These are phyloP conservation scores for Schizochytrium sp. DNA, from an alignment of 108 stramenopile species.

Conservation along the genomic window DNA sequence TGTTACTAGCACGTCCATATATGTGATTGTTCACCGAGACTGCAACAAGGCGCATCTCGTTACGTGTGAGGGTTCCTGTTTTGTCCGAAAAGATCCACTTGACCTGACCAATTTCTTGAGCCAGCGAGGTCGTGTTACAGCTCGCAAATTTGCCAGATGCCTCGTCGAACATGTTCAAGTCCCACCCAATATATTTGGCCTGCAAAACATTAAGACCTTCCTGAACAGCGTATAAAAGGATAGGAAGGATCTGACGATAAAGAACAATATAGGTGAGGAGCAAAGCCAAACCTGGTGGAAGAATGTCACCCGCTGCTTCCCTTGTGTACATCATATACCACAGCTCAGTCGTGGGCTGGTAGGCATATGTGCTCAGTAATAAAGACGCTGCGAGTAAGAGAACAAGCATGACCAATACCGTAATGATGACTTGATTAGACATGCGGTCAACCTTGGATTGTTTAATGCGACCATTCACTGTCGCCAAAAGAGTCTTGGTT, in stretches of 20 bases:
- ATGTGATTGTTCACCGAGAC: conserved; percentile 87
- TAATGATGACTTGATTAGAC: conserved; percentile 73
- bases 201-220: conserved; percentile 77
- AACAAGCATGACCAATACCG: conserved; percentile 62
- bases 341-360: conserved; percentile 62
- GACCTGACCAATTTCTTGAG: conserved; percentile 76
- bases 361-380: conserved; percentile 61
- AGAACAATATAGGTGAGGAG: conserved; percentile 85
- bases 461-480: conserved; percentile 88
- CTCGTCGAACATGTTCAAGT: conserved; percentile 76
- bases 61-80: conserved; percentile 96
- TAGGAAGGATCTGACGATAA: conserved; percentile 81
- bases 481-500: conserved; percentile 91
- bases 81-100: conserved; percentile 82
- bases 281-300: conserved; percentile 77
- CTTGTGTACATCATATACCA: conserved; percentile 67
- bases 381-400: conserved; percentile 61
- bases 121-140: conserved; percentile 72
- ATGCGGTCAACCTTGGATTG: conserved; percentile 86
- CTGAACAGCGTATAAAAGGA: conserved; percentile 78
- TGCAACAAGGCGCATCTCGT: conserved; percentile 95
- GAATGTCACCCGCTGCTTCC: not conserved
- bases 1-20: conserved; percentile 76
- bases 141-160: conserved; percentile 73
- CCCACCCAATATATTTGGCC: conserved; percentile 72